Base-by-base conservation (phyloP, 2,329 filamentous ascomycete species). In the Monilinia fructicola region DNA sequence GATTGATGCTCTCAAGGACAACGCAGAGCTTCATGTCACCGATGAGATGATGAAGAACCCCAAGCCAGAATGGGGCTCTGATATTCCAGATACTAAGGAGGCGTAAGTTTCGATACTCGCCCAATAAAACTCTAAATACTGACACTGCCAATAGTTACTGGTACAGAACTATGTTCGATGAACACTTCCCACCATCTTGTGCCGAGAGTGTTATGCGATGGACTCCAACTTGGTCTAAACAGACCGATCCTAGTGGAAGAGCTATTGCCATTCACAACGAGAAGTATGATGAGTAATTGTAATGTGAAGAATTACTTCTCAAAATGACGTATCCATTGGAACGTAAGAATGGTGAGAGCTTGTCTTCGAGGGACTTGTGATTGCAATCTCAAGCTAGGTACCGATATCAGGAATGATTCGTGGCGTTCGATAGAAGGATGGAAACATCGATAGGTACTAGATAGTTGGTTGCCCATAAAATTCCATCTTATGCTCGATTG, bases 31-130 rank as follows among this genome's bases (percentile, higher is more conserved):
- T 71, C 87, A 95, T 67, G 90, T 99, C 66, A 96, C 91, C 23
- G 94, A 99, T 76, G 94, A 98, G 84, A 93, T 96, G 88, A 92
- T 98, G 90, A 93, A 93, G 85, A 94, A 96, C 86, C 94, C 95
- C 71, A 97, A 97, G 85, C 87, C 92, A 16, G 92, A 97, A 79
- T 99, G 96, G 96, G 94, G 93, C 61, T 81, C 82, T 75, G 96
- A 99, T 76, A 87, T 97, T 70, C 96, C 95, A 12, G 93, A 97
- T 76, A 93, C 90, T 76, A 99, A 99, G 86, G 95, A 99, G 82
- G 95, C 93, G 81, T 93, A 87, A 74, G 87, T 83, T 11, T 16
- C 59, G 4, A 23, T 11, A 66, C 44, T 67, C 18, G 64, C 40
- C 40, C 28, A 54, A 21, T 4, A 5, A 26, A 11, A 35, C 0